A percentile compares a stretch with the other conserved stretches of the same genome.
These are phyloP conservation scores for Oryza meyeriana DNA, from an alignment of 176 grass and related monocot genomes.

Conservation along the genomic window DNA sequence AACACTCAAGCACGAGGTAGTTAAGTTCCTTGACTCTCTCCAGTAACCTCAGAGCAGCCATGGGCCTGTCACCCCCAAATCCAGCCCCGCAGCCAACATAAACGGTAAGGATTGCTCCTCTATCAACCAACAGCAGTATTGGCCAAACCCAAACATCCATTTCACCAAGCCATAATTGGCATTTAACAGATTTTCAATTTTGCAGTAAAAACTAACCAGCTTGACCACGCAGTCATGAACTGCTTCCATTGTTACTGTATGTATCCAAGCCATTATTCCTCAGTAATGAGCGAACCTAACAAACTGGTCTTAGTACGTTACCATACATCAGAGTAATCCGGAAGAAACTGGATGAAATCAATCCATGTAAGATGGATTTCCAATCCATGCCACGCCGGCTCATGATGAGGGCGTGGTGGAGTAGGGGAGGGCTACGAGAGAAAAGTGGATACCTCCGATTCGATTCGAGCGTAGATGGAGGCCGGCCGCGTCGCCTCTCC, in stretches of 20 bases:
- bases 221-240: conserved; percentile 55
- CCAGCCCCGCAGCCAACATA: conserved; percentile 86
- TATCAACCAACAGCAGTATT: conserved; percentile 26
- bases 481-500: too few species aligned
- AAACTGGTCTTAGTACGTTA: not conserved
- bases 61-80: conserved; percentile 75
- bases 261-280: not conserved
- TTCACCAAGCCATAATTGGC: not conserved
- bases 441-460: not conserved
- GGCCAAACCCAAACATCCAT: not conserved
- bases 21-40: conserved; percentile 71
- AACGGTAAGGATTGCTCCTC: conserved; percentile 70
- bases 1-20: conserved; percentile 88
- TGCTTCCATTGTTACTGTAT: conserved; percentile 36
- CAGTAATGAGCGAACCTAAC: not conserved
- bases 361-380: not conserved
- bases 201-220: conserved; percentile 44
- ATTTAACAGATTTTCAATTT: not conserved
- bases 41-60: conserved; percentile 73
- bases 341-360: not conserved
- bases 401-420: not conserved
- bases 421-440: not conserved
- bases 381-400: not conserved
- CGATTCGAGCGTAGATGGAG: not conserved
- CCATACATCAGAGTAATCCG: not conserved